Percentiles rank a stretch among this genome's conserved stretches.
Conservation (phyloP, 148 eudicot genomes). For the Dysphania ambrosioides region DNA sequence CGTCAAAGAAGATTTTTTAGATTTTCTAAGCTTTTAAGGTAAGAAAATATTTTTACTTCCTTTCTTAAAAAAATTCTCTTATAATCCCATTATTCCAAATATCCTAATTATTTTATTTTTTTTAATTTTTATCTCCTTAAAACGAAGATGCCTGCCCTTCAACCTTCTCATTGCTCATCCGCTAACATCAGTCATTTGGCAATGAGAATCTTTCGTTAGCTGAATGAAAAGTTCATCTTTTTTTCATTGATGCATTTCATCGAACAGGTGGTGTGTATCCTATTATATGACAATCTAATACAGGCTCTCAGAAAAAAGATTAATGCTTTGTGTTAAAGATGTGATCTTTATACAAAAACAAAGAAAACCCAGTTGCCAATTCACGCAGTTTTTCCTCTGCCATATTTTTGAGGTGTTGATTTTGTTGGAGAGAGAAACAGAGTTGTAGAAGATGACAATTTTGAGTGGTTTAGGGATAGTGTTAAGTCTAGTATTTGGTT, state of each 20-base stretch:
- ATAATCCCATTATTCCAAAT: not conserved
- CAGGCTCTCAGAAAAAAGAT: conserved; percentile 22
- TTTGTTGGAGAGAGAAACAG: not conserved
- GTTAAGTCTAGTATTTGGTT: conserved; percentile 65
- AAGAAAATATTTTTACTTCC: conserved; percentile 8
- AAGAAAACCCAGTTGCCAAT: conserved; percentile 6
- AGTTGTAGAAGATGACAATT: conserved; percentile 45
- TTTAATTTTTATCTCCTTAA: not conserved
- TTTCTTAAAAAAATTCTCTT: not conserved
- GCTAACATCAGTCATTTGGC: not conserved
- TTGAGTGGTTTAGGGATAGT: conserved; percentile 68
- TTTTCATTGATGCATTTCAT: conserved; percentile 24
- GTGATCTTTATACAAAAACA: not conserved
- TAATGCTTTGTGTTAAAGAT: conserved; percentile 19
- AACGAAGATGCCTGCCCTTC: not conserved
- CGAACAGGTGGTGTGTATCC: conserved; percentile 12
- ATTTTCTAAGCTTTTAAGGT: conserved; percentile 8
- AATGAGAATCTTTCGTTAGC: conserved; percentile 20
- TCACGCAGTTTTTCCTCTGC: not conserved
- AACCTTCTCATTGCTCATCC: conserved; percentile 5
- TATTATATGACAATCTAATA: not conserved
- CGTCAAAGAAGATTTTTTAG: not conserved
- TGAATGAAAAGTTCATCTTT: conserved; percentile 12
- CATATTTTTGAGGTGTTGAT: not conserved
- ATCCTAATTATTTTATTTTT: no score